These are phyloP conservation scores for Apiotrichum siamense DNA, from an alignment of 1,284 basidiomycete genomes.

Conservation along the genomic window DNA sequence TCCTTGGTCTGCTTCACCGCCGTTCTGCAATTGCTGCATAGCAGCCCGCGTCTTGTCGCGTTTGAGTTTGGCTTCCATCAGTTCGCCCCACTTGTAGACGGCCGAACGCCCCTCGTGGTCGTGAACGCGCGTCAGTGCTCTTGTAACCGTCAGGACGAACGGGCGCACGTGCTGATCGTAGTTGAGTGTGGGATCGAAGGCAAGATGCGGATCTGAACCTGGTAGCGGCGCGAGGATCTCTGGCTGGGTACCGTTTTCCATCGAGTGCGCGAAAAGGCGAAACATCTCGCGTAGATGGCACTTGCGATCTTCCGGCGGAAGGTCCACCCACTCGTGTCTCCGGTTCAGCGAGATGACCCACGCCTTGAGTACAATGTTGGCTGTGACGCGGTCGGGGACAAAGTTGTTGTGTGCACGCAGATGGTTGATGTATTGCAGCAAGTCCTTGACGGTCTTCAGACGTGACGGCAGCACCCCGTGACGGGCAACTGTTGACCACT, in stretches of 20 bases:
- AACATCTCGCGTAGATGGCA: constrained; percentile 17
- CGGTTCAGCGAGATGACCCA: constrained; percentile 24
- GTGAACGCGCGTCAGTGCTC: constrained; percentile 23
- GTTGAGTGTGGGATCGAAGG: constrained; percentile 9
- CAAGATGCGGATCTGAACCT: background rate
- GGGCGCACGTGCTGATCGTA: constrained; percentile 27
- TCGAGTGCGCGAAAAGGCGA: constrained; percentile 6
- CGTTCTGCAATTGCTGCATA: background rate
- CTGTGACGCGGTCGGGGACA: constrained; percentile 38
- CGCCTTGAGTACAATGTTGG: constrained; percentile 37
- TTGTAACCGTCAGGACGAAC: constrained; percentile 26
- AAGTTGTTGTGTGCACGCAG: constrained; percentile 30
- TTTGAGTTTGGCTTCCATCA: background rate
- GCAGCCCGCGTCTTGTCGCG: too few species aligned
- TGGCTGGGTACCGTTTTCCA: constrained; percentile 8
- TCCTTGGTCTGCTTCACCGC: background rate
- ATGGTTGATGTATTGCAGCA: constrained; percentile 26
- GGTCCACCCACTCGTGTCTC: background rate
- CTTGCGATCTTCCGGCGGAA: background rate
- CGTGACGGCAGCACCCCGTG: background rate
- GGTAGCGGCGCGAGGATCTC: background rate
- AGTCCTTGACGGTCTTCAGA: constrained; percentile 26
- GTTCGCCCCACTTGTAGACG: constrained; percentile 19
- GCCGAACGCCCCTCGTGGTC: constrained; percentile 21
- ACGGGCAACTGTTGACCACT: background rate